Percentiles rank a stretch among this genome's conserved stretches.
Conservation (phyloP, 177 flowering plant species). For the Vitis hybrid region DNA sequence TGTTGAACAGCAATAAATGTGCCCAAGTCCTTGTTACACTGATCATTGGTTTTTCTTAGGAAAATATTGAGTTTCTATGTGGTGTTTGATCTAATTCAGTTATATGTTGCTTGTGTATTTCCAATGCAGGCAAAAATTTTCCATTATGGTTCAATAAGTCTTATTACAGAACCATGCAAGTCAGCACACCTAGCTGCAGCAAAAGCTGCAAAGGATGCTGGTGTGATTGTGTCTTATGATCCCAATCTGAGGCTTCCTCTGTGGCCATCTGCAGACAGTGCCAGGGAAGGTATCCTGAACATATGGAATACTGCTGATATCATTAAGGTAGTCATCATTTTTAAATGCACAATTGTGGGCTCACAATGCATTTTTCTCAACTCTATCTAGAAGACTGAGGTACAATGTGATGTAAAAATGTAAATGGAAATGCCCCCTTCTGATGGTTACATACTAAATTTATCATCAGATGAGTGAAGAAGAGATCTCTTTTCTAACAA, state of each 20-base stretch:
- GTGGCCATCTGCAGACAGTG: slow-evolving; percentile 92
- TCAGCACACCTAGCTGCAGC: slow-evolving; percentile 91
- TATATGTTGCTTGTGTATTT: no score
- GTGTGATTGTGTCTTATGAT: slow-evolving; percentile 89
- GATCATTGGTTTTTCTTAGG: no score
- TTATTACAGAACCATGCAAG: slow-evolving; percentile 96
- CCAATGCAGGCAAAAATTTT: slow-evolving; percentile 79
- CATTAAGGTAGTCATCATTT: slow-evolving; percentile 62
- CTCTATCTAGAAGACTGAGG: background rate
- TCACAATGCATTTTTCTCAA: background rate
- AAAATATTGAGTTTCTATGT: no score
- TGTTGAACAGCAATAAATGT: no score
- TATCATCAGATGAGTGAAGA: slow-evolving; percentile 76
- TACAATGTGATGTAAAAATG: background rate
- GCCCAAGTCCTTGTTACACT: no score
- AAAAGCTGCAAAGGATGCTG: slow-evolving; percentile 90
- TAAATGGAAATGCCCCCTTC: background rate
- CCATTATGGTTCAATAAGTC: slow-evolving; percentile 95
- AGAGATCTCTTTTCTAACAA: slow-evolving; percentile 76
- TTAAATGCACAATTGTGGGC: background rate
- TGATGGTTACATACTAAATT: slow-evolving; percentile 1
- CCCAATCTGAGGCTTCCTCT: slow-evolving; percentile 95
- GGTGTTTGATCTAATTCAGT: no score
- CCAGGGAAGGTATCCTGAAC: slow-evolving; percentile 91
- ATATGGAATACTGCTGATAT: slow-evolving; percentile 94